Evolutionary conservation across 495 filamentous ascomycete genomes (phyloP).

Genomic region (Penicillium angulare): DNA sequence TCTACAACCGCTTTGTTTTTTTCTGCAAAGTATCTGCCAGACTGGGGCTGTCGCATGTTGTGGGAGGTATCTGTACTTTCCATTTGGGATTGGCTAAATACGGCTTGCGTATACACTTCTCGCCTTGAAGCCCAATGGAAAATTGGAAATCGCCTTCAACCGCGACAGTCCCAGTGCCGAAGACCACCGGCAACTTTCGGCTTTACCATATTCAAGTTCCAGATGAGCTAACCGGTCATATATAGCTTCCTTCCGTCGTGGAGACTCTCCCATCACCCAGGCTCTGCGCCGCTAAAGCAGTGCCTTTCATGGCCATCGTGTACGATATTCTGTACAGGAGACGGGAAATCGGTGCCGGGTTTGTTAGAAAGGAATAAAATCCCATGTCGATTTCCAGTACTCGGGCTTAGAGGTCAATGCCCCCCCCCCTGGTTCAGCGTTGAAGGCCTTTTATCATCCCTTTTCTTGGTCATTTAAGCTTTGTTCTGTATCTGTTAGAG

Average conservation of each 20-base stretch:
- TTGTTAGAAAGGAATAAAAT: constrained; percentile 9
- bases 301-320: constrained; percentile 26
- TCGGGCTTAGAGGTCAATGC: background rate
- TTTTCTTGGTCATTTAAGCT: background rate
- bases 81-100: background rate
- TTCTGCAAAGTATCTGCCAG: background rate
- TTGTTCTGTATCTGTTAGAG: background rate
- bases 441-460: constrained; percentile 2
- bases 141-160: background rate
- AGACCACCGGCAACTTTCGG: background rate
- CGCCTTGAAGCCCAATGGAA: too few relatives aligned
- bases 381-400: constrained; percentile 13
- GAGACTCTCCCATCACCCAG: constrained; percentile 45
- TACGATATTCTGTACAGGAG: constrained; percentile 49
- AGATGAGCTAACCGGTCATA: constrained; percentile 14
- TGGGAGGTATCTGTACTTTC: background rate
- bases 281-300: constrained; percentile 41
- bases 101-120: too few relatives aligned
- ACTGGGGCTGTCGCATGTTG: constrained; percentile 1
- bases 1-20: constrained; percentile 4
- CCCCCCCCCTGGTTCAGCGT: background rate
- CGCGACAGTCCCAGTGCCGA: background rate
- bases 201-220: background rate
- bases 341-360: constrained; percentile 11
- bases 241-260: constrained; percentile 50